Conservation (phyloP, 169 alveolate species). For the Plasmodium chabaudi region DNA sequence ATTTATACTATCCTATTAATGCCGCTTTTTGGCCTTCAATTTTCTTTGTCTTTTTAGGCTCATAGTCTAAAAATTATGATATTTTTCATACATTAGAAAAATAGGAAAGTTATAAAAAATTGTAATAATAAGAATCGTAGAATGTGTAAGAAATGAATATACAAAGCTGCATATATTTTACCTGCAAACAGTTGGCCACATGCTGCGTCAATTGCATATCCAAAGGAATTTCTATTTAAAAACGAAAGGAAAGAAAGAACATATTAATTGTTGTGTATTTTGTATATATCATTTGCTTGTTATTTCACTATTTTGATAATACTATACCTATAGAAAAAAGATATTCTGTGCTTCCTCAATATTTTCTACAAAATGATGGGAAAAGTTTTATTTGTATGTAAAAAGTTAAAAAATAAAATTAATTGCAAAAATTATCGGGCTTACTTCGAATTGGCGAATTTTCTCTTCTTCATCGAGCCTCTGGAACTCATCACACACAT, state of each 20-base stretch:
- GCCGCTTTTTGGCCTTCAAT: constrained; percentile 6
- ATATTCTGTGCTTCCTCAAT: constrained; percentile 54
- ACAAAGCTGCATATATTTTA: constrained; percentile 1
- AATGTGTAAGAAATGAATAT: not conserved
- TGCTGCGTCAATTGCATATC: constrained; percentile 89
- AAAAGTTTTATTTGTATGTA: not conserved
- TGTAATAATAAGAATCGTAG: not conserved
- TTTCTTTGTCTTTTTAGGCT: constrained; percentile 59
- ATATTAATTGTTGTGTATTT: constrained; percentile 68
- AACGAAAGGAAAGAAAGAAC: not conserved
- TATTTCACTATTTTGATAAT: not conserved
- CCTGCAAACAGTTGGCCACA: constrained; percentile 90
- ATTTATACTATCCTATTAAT: constrained; percentile 16
- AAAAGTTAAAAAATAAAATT: not conserved
- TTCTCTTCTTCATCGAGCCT: constrained; percentile 50
- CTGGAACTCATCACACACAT: constrained; percentile 59
- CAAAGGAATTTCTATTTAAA: constrained; percentile 84
- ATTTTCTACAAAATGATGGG: constrained; percentile 40
- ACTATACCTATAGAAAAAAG: constrained; percentile 67
- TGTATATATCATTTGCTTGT: not conserved
- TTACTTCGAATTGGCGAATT: constrained; percentile 62
- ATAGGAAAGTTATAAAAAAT: not conserved
- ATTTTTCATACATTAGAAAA: not conserved
- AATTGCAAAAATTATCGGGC: not conserved
- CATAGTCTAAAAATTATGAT: constrained; percentile 32